phyloP scores from a whole-genome alignment of 768 basidiomycete species.

The Suillus brevipes region DNA sequence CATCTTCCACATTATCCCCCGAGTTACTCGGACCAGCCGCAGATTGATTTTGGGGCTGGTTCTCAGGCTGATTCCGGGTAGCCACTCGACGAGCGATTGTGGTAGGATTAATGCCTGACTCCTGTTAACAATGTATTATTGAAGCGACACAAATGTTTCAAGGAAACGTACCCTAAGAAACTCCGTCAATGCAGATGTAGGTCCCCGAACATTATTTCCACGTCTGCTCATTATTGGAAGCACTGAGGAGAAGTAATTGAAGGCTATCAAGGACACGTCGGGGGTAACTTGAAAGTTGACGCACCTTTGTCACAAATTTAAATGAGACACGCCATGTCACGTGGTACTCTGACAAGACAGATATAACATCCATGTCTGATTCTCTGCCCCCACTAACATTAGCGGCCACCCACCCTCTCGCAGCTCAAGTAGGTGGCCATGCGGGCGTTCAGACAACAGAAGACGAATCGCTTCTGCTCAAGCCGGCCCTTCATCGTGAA shows the following conservation, averaged over 20 bases:
- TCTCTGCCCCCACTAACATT: conserved; percentile 17
- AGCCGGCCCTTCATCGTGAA: conserved; percentile 66
- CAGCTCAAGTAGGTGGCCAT: conserved; percentile 81
- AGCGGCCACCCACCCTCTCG: conserved; percentile 36
- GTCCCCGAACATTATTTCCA: conserved; percentile 69
- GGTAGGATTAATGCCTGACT: conserved; percentile 51
- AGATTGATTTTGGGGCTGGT: conserved; percentile 34
- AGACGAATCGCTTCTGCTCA: conserved; percentile 79
- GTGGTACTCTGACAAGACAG: not conserved
- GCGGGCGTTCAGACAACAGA: conserved; percentile 67
- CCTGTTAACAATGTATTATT: conserved; percentile 35
- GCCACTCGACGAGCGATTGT: conserved; percentile 40
- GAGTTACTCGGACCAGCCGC: conserved; percentile 46
- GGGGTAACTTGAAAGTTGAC: not conserved
- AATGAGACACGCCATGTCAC: conserved; percentile 5
- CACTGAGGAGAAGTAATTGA: not conserved
- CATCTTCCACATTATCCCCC: conserved; percentile 13
- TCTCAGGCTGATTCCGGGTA: conserved; percentile 29
- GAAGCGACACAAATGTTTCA: conserved; percentile 16
- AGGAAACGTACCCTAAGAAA: conserved; percentile 61
- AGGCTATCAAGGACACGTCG: not conserved
- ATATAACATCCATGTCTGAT: conserved; percentile 1
- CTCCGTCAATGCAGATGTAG: conserved; percentile 81
- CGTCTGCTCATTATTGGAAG: conserved; percentile 27
- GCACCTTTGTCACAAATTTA: conserved; percentile 3